phyloP scores from a whole-genome alignment of 441 rosid genomes.

The Pelargonium myrrhifolium region DNA sequence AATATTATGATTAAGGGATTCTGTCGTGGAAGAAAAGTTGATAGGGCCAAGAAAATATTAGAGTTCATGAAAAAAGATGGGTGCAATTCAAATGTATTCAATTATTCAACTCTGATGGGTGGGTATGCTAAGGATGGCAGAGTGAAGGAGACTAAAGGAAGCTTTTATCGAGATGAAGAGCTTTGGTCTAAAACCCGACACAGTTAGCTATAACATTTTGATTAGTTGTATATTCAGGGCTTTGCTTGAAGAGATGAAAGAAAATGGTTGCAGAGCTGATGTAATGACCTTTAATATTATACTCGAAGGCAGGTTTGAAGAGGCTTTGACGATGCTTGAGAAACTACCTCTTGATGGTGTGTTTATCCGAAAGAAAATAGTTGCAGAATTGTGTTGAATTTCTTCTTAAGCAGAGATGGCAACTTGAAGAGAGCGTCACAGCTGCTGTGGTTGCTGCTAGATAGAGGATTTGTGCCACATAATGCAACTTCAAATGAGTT shows the following conservation, averaged over 20 bases:
- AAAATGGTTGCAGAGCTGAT: constrained; percentile 53
- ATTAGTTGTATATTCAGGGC: constrained; percentile 58
- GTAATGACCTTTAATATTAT: constrained; percentile 57
- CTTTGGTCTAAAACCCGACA: constrained; percentile 48
- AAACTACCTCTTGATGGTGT: constrained; percentile 44
- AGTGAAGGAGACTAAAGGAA: constrained; percentile 46
- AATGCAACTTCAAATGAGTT: constrained; percentile 67
- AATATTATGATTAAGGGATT: constrained; percentile 74
- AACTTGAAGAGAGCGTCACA: constrained; percentile 49
- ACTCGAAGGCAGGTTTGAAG: constrained; percentile 56
- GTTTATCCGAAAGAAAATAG: constrained; percentile 63
- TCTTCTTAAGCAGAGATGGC: constrained; percentile 42
- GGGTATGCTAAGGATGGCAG: constrained; percentile 62
- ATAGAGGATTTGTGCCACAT: constrained; percentile 58
- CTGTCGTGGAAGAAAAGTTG: constrained; percentile 56
- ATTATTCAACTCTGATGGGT: constrained; percentile 63
- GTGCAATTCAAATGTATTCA: constrained; percentile 58
- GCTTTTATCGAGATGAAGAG: constrained; percentile 54
- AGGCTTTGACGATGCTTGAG: constrained; percentile 54
- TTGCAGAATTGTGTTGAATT: constrained; percentile 68
- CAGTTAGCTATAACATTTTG: constrained; percentile 59
- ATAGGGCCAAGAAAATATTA: constrained; percentile 57
- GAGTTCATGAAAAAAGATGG: constrained; percentile 77
- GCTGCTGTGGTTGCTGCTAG: constrained; percentile 51
- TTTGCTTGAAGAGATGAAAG: constrained; percentile 66